phyloP scores from a whole-genome alignment of 1,139 yeast species.

The Pneumocystis wakefieldiae region DNA sequence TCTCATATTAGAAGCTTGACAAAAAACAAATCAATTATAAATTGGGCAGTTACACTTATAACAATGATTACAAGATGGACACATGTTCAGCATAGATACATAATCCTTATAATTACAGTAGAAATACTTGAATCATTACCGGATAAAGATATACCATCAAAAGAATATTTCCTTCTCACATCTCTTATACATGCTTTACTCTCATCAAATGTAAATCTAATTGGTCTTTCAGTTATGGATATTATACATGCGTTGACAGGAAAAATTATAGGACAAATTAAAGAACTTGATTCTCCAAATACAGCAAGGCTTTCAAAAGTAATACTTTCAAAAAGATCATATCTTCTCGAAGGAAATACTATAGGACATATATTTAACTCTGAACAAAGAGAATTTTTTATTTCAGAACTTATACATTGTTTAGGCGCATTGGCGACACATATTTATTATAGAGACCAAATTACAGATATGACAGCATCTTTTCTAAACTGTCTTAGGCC shows the following conservation, averaged over 20 bases:
- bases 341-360: neutral
- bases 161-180: constrained; percentile 37
- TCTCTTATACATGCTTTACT: constrained; percentile 49
- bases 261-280: constrained; percentile 39
- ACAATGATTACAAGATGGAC: constrained; percentile 61
- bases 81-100: constrained; percentile 76
- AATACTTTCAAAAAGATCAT: constrained; percentile 1
- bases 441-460: constrained; percentile 63
- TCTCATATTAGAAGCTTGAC: constrained; percentile 19
- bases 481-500: constrained; percentile 16
- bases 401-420: constrained; percentile 25
- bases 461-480: constrained; percentile 58
- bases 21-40: constrained; percentile 16
- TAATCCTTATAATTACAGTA: constrained; percentile 38
- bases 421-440: constrained; percentile 55
- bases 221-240: constrained; percentile 82
- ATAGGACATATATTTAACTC: neutral
- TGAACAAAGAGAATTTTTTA: constrained; percentile 11
- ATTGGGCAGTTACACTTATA: constrained; percentile 46
- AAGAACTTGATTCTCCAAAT: neutral
- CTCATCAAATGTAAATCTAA: constrained; percentile 67
- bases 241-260: constrained; percentile 47
- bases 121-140: constrained; percentile 21
- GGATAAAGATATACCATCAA: constrained; percentile 19
- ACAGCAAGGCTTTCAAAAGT: neutral